Percentiles rank a stretch among this genome's conserved stretches.
phyloP scores from a whole-genome alignment of 495 filamentous ascomycete genomes.

The Penicillium longicatenatum region DNA sequence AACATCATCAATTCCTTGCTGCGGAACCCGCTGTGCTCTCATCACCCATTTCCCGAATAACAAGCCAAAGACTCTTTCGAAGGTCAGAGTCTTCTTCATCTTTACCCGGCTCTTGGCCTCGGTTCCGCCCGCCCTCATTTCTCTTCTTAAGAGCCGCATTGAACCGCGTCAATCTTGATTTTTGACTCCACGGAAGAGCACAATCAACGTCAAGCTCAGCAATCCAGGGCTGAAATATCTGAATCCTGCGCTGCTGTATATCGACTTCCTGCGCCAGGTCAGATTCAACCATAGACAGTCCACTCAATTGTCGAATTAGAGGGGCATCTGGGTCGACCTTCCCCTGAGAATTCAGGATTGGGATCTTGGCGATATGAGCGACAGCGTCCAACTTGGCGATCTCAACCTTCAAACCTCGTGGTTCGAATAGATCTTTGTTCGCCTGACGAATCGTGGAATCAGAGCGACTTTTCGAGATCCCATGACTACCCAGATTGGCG shows the following conservation, averaged over 20 bases:
- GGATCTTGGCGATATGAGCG: slow-evolving; percentile 29
- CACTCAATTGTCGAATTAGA: slow-evolving; percentile 22
- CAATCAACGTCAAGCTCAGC: slow-evolving; percentile 27
- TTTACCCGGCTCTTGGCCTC: not conserved
- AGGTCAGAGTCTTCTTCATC: not conserved
- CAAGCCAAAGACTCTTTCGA: slow-evolving; percentile 4
- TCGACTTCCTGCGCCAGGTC: slow-evolving; percentile 15
- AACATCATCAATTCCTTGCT: not conserved
- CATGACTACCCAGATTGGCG: slow-evolving; percentile 27
- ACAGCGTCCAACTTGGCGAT: slow-evolving; percentile 30
- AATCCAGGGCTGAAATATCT: slow-evolving; percentile 29
- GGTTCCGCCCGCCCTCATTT: slow-evolving; percentile 1
- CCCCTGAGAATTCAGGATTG: slow-evolving; percentile 29
- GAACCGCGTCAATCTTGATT: slow-evolving; percentile 28
- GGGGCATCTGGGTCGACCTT: slow-evolving; percentile 21
- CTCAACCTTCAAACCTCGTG: slow-evolving; percentile 27
- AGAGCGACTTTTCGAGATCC: slow-evolving; percentile 29
- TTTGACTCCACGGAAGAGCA: slow-evolving; percentile 26
- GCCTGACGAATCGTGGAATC: slow-evolving; percentile 29
- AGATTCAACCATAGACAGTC: not conserved
- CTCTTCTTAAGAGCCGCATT: slow-evolving; percentile 32
- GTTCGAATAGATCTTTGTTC: slow-evolving; percentile 32
- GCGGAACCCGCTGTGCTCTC: not conserved
- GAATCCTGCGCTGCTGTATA: slow-evolving; percentile 18
- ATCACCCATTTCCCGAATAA: slow-evolving; percentile 2